Conservation (phyloP, 1,139 yeast species). For the Candida buenavistaensis region DNA sequence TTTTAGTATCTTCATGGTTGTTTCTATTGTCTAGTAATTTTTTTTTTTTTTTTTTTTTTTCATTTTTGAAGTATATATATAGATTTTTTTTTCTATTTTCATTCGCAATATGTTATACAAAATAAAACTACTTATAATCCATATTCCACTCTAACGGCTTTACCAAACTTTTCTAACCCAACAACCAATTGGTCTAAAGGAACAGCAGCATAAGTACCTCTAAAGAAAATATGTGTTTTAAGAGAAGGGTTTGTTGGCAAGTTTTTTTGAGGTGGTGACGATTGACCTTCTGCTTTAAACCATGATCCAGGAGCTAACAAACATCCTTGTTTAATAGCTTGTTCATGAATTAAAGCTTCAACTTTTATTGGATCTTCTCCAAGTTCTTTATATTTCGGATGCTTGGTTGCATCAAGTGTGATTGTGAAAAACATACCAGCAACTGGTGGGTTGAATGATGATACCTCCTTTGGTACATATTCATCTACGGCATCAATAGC, state of each 20-base stretch:
- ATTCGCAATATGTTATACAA: not conserved
- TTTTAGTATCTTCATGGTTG: conserved; percentile 69
- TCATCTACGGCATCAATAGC: conserved; percentile 68
- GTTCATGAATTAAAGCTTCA: conserved; percentile 65
- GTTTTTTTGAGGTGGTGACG: conserved; percentile 52
- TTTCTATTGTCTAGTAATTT: not conserved
- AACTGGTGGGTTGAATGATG: conserved; percentile 66
- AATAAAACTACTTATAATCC: conserved; percentile 19
- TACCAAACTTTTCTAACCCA: conserved; percentile 68
- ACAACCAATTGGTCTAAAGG: conserved; percentile 57
- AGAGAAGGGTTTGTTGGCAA: conserved; percentile 31
- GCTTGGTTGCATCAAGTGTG: conserved; percentile 72
- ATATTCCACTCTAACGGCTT: conserved; percentile 51
- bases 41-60: not conserved
- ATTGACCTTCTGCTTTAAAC: conserved; percentile 59
- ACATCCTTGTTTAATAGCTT: conserved; percentile 63
- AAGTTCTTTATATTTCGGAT: conserved; percentile 64
- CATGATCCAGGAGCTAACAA: conserved; percentile 89
- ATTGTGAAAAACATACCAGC: conserved; percentile 96
- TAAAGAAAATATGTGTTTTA: conserved; percentile 61
- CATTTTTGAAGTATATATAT: too few relatives aligned
- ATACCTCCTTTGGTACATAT: conserved; percentile 58
- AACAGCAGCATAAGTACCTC: conserved; percentile 91
- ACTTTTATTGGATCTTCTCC: conserved; percentile 56
- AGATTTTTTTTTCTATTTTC: conserved; percentile 2